A percentile compares a stretch with the other conserved stretches of the same genome.
These are phyloP conservation scores for Apiotrichum siamense DNA, from an alignment of 1,284 basidiomycete genomes.

Conservation along the genomic window DNA sequence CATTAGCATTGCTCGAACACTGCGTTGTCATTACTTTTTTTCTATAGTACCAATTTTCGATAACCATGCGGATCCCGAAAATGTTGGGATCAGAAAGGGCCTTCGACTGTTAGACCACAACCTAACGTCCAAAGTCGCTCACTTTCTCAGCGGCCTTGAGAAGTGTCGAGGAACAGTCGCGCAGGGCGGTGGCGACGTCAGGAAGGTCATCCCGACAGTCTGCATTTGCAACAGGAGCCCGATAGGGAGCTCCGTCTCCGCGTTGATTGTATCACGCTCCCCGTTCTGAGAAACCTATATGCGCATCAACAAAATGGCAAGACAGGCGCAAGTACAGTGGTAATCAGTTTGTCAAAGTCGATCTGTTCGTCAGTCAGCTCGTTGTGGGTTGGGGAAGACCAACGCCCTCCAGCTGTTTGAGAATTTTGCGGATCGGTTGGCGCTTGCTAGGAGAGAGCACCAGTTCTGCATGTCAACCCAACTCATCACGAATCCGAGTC, in stretches of 20 bases:
- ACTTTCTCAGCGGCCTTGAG: no score
- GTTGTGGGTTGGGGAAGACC: not conserved
- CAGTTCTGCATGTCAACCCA: constrained; percentile 54
- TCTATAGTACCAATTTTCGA: no score
- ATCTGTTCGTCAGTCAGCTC: constrained; percentile 46
- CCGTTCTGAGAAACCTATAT: no score
- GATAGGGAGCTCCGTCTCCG: no score
- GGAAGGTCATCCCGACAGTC: no score
- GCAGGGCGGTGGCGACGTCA: no score
- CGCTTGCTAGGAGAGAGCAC: constrained; percentile 69
- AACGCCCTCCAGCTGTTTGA: constrained; percentile 60
- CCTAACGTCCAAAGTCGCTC: no score
- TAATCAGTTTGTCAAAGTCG: constrained; percentile 79
- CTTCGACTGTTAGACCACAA: not conserved
- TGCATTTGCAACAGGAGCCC: no score
- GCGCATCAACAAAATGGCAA: not conserved
- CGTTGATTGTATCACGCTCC: no score
- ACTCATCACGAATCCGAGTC: not conserved
- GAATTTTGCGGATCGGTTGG: constrained; percentile 59
- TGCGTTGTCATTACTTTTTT: no score
- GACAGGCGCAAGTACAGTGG: no score
- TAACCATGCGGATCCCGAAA: not conserved
- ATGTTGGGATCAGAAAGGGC: not conserved
- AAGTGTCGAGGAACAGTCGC: no score
- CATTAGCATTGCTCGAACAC: not conserved